A percentile compares a stretch with the other conserved stretches of the same genome.
Conservation (phyloP, 345 rosid species). For the sweet orange (Citrus sinensis) region DVS_A1.0 CM039165.1:29622501-29623000, state of each 20-base stretch:
- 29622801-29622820: neutral
- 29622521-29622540: neutral
- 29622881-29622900: neutral
- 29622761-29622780: neutral
- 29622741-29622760: neutral
- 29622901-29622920: neutral
- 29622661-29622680: neutral
- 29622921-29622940: neutral
- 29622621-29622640: conserved; percentile 11
- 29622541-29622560: neutral
- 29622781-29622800: neutral
- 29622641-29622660: neutral
- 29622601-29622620: neutral
- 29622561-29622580: neutral
- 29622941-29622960: neutral
- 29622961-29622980: neutral
- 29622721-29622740: neutral
- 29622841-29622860: neutral
- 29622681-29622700: neutral
- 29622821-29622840: neutral
- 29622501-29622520: neutral
- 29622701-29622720: neutral
- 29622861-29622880: neutral
- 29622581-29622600: too few relatives aligned
- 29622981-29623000: too few relatives aligned